These are phyloP conservation scores for Crithidia thermophila DNA, from an alignment of 208 protist genomes.

Conservation along the genomic window DNA sequence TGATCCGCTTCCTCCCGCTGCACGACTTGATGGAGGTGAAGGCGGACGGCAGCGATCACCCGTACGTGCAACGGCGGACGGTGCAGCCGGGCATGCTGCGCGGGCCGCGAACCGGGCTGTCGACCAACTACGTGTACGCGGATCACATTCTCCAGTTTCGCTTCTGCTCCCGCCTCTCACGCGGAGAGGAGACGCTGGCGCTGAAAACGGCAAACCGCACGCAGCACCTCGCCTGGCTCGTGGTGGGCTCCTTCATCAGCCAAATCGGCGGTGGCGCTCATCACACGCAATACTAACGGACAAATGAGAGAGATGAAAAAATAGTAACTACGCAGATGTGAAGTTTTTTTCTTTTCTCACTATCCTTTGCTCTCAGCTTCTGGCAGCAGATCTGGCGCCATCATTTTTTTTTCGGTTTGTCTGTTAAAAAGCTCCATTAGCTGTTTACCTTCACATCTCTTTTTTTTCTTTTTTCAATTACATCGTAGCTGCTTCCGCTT, in stretches of 20 bases:
- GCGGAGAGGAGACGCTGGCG: constrained; percentile 54
- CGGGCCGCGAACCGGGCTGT: constrained; percentile 28
- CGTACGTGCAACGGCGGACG: constrained; percentile 48
- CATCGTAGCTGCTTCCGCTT: too few species aligned
- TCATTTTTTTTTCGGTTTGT: constrained; percentile 25
- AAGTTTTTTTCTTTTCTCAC: not conserved
- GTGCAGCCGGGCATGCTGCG: constrained; percentile 44
- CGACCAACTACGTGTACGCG: constrained; percentile 44
- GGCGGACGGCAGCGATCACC: constrained; percentile 44
- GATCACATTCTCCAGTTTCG: constrained; percentile 62
- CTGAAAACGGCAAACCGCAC: constrained; percentile 50
- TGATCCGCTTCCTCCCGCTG: constrained; percentile 66
- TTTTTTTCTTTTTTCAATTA: constrained; percentile 1
- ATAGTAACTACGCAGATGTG: not conserved
- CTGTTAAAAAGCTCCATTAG: not conserved
- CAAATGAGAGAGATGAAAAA: not conserved
- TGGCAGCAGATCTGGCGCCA: not conserved
- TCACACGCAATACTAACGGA: not conserved
- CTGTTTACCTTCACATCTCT: not conserved
- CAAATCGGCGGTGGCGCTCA: constrained; percentile 39
- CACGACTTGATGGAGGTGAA: constrained; percentile 51
- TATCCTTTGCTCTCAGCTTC: not conserved
- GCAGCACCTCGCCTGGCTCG: constrained; percentile 59
- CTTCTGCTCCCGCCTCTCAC: constrained; percentile 45
- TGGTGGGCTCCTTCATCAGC: constrained; percentile 68